phyloP scores from a whole-genome alignment of 371 early-diverging fungal genomes.

The Lichtheimia ornata region DNA sequence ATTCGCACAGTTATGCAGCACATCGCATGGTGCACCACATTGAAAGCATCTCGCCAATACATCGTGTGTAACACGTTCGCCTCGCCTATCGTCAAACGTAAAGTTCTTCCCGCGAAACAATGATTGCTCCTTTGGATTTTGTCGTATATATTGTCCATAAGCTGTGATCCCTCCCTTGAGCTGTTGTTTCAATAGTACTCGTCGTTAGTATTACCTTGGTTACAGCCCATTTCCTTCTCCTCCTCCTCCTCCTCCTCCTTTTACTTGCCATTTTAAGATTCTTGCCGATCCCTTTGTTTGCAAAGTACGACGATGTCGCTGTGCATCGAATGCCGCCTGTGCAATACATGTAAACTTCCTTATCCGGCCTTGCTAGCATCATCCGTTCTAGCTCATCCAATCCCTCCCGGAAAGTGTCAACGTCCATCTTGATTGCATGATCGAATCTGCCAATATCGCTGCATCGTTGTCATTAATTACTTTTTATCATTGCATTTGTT shows the following conservation, averaged over 20 bases:
- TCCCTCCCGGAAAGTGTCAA: slow-evolving; percentile 75
- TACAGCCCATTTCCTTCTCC: slow-evolving; percentile 54
- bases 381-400: slow-evolving; percentile 36
- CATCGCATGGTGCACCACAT: slow-evolving; percentile 69
- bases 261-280: slow-evolving; percentile 59
- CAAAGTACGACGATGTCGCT: slow-evolving; percentile 71
- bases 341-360: slow-evolving; percentile 82
- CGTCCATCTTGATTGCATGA: slow-evolving; percentile 67
- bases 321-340: slow-evolving; percentile 85
- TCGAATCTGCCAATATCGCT: slow-evolving; percentile 72
- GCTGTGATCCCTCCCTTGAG: slow-evolving; percentile 80
- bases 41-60: slow-evolving; percentile 67
- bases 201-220: neutral
- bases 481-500: neutral
- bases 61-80: slow-evolving; percentile 70
- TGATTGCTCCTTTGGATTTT: slow-evolving; percentile 30
- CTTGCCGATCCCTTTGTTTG: slow-evolving; percentile 62
- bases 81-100: slow-evolving; percentile 76
- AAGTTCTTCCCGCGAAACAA: slow-evolving; percentile 78
- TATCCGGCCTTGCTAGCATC: slow-evolving; percentile 27
- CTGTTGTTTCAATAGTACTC: slow-evolving; percentile 14
- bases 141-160: slow-evolving; percentile 65
- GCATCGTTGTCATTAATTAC: neutral
- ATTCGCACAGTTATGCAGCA: slow-evolving; percentile 69
- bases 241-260: slow-evolving; percentile 70